Base-by-base conservation (phyloP, 306 rosid species). In the Vigna nakashimae region DNA sequence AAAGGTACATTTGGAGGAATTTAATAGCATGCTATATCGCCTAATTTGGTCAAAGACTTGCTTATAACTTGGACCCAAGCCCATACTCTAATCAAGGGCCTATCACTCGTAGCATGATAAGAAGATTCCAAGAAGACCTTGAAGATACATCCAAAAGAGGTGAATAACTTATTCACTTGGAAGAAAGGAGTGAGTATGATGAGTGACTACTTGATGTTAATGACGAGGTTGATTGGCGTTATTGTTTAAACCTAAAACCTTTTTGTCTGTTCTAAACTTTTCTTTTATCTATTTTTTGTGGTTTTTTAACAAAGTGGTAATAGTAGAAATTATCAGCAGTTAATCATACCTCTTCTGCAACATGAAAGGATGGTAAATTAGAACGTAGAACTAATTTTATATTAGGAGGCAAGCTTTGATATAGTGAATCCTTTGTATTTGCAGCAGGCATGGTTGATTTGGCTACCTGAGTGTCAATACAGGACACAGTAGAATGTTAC, bases 371-470 rank as follows among this genome's bases (percentile, higher is more conserved):
- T 65, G 85, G 88, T 76, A 92, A 71, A 71, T 84, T 87, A 78
- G 93, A 81, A 62, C 93, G 96, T 65, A 92, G 46, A 64, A 89
- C 83, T 40, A 80, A 81, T 87, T 87, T 92, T 78, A 92, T 69
- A 64, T 76, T 75, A 81, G 93, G 93, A 5, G 97, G 93, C 90
- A 92, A 82, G 79, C 82, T 89, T 87, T 90, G 96, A 86, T 89
- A 92, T 67, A 92, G 82, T 55, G 92, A 62, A 56, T 87, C 97
- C 82, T 89, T 88, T 65, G 91, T 79, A 85, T 82, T 89, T 73
- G 84, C 86, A 55, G 84, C 87, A 55, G 96, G 90, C 86, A 85
- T 82, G 8, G 82, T 76, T 59, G 92, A 92, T 26, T 88, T 83
- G 46, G 89, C 87, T 50, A 92, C 97, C 97, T 92, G 85, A 77